Conservation (phyloP, 768 basidiomycete species). For the Psilocybe sp. region DNA sequence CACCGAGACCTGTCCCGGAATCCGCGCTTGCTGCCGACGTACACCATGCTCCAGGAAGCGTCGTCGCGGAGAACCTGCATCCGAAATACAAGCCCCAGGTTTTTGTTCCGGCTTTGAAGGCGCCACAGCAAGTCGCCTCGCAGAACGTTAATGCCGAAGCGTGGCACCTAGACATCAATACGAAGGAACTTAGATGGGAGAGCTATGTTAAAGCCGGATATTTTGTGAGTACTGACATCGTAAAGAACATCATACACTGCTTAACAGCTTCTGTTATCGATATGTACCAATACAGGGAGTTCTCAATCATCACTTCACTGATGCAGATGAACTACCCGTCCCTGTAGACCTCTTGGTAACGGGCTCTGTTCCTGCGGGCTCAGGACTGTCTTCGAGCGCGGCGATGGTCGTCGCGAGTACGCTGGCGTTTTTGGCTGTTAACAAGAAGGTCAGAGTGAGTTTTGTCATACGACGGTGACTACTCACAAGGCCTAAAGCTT, state of each 20-base stretch:
- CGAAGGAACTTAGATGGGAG: slow-evolving; percentile 72
- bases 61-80: slow-evolving; percentile 62
- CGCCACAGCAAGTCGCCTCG: slow-evolving; percentile 24
- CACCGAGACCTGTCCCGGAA: slow-evolving; percentile 34
- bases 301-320: slow-evolving; percentile 56
- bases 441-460: slow-evolving; percentile 48
- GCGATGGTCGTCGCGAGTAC: slow-evolving; percentile 91
- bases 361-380: slow-evolving; percentile 83
- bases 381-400: slow-evolving; percentile 84
- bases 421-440: slow-evolving; percentile 74
- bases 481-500: slow-evolving; percentile 13
- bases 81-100: slow-evolving; percentile 54
- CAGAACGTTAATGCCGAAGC: slow-evolving; percentile 41
- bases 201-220: slow-evolving; percentile 88
- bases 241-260: background rate
- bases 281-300: slow-evolving; percentile 45
- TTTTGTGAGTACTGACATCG: slow-evolving; percentile 48
- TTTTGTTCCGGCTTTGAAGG: slow-evolving; percentile 52
- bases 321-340: slow-evolving; percentile 33
- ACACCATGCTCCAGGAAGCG: slow-evolving; percentile 44
- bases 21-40: slow-evolving; percentile 13
- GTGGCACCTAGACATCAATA: slow-evolving; percentile 79
- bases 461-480: slow-evolving; percentile 1
- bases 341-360: slow-evolving; percentile 75
- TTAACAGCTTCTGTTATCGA: background rate